Conservation (phyloP, 345 rosid species). For the Psidium guajava region DNA sequence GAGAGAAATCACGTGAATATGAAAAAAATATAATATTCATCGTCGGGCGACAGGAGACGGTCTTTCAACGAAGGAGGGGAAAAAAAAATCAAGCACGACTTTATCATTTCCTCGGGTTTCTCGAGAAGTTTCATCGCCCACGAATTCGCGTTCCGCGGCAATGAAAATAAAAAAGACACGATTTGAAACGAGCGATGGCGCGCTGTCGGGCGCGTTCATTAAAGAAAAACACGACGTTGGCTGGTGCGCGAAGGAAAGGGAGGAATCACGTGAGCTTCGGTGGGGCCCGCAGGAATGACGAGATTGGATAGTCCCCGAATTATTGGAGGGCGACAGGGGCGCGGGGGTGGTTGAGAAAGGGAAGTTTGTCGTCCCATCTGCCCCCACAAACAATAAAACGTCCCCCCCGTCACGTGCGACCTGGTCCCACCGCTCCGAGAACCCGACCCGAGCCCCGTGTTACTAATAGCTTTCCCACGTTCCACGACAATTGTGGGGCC, state of each 20-base stretch:
- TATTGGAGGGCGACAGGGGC: not conserved
- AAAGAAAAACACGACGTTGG: too few relatives aligned
- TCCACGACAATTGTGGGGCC: not conserved
- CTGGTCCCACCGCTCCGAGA: not conserved
- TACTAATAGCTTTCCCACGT: too few relatives aligned
- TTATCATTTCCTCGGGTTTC: not conserved
- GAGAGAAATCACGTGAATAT: too few relatives aligned
- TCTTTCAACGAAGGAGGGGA: too few relatives aligned
- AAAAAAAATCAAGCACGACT: not conserved
- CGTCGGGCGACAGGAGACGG: too few relatives aligned
- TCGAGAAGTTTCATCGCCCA: not conserved
- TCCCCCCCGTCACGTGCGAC: not conserved
- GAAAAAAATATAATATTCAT: too few relatives aligned
- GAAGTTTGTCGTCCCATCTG: too few relatives aligned
- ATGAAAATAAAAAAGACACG: not conserved
- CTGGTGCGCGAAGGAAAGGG: not conserved
- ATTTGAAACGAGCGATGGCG: too few relatives aligned
- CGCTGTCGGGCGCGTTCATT: too few relatives aligned
- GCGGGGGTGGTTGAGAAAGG: not conserved
- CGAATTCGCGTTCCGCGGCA: not conserved
- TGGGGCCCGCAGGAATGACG: not conserved
- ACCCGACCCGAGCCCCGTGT: not conserved
- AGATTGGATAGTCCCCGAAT: not conserved
- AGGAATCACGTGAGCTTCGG: not conserved
- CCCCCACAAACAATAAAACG: too few relatives aligned